phyloP scores from a whole-genome alignment of 495 filamentous ascomycete species.

The Talaromyces liani region DNA sequence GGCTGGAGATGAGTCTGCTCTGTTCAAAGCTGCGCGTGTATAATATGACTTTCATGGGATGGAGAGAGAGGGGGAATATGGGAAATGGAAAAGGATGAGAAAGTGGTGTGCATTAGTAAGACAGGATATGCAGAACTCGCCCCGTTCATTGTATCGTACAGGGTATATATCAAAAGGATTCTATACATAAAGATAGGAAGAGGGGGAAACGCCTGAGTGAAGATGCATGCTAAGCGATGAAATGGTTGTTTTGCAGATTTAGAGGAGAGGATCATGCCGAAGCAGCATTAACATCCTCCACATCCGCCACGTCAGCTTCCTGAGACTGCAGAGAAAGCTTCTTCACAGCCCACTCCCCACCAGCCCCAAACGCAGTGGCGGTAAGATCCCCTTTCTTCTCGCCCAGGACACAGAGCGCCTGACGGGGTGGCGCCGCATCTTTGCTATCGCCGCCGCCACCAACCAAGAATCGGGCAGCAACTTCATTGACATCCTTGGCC shows the following conservation, averaged over 20 bases:
- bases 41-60: conserved; percentile 2
- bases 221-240: conserved; percentile 1
- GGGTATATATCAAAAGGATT: background rate
- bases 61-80: background rate
- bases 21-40: conserved; percentile 35
- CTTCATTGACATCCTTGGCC: conserved; percentile 68
- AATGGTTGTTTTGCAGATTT: background rate
- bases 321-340: conserved; percentile 33
- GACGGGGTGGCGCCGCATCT: conserved; percentile 29
- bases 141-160: conserved; percentile 1
- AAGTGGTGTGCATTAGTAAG: background rate
- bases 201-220: background rate
- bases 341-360: conserved; percentile 33
- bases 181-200: background rate
- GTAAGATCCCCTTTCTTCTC: conserved; percentile 67
- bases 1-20: conserved; percentile 30
- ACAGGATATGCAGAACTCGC: background rate
- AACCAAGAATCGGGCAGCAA: conserved; percentile 74
- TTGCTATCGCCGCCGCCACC: conserved; percentile 27
- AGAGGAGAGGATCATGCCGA: background rate
- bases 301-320: conserved; percentile 7
- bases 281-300: conserved; percentile 11
- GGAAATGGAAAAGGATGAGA: background rate
- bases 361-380: conserved; percentile 23
- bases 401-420: conserved; percentile 62